Evolutionary conservation across 768 basidiomycete genomes (phyloP).

Genomic region (Filobasidium wieringae): DNA sequence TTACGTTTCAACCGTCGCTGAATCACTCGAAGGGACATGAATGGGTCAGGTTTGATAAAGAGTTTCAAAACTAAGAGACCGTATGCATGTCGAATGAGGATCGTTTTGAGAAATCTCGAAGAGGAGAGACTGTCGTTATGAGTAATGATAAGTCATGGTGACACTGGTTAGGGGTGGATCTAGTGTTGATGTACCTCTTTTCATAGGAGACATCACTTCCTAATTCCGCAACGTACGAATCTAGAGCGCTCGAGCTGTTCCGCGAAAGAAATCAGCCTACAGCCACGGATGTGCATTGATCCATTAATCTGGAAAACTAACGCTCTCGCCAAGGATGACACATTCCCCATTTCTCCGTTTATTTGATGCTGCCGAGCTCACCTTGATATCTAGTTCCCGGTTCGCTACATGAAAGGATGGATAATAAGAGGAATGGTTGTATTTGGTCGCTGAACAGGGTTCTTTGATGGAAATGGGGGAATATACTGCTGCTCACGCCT

Average conservation of each 20-base stretch:
- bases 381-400: too few species aligned
- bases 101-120: constrained; percentile 68
- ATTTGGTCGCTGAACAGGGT: too few species aligned
- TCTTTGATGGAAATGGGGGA: too few species aligned
- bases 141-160: too few species aligned
- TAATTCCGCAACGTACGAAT: constrained; percentile 82
- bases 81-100: constrained; percentile 71
- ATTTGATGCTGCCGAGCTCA: not conserved
- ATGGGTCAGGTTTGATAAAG: constrained; percentile 87
- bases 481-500: too few species aligned
- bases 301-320: constrained; percentile 15
- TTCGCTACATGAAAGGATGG: too few species aligned
- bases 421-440: too few species aligned
- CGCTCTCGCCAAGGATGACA: constrained; percentile 37
- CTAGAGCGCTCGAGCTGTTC: constrained; percentile 49
- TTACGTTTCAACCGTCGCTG: constrained; percentile 62
- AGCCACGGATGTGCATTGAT: not conserved
- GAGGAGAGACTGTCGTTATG: constrained; percentile 49
- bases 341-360: constrained; percentile 30
- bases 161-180: not conserved
- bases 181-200: constrained; percentile 51
- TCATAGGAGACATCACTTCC: constrained; percentile 80
- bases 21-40: constrained; percentile 61
- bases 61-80: constrained; percentile 84
- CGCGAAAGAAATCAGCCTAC: not conserved